Evolutionary conservation across 2,329 filamentous ascomycete genomes (phyloP).

Genomic region (Alternaria angustiovoidea): DNA sequence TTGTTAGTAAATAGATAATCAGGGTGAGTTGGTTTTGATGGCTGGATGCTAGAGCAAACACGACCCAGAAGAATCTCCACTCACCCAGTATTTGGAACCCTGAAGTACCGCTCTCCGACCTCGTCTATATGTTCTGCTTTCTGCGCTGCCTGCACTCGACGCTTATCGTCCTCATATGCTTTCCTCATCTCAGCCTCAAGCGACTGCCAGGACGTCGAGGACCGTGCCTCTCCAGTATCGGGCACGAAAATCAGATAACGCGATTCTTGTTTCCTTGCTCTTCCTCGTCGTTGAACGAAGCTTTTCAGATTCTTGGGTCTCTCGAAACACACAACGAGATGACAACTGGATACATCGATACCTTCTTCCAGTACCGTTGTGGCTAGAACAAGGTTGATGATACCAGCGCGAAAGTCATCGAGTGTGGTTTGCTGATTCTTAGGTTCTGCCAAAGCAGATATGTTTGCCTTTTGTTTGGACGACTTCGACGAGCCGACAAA

Average conservation of each 20-base stretch:
- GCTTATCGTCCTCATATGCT: constrained; percentile 71
- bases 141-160: constrained; percentile 58
- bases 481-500: constrained; percentile 63
- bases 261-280: constrained; percentile 66
- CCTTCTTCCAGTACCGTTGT: constrained; percentile 69
- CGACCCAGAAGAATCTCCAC: constrained; percentile 8
- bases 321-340: constrained; percentile 71
- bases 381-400: constrained; percentile 65
- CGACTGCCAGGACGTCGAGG: constrained; percentile 64
- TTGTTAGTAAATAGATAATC: not conserved
- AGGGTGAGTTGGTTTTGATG: not conserved
- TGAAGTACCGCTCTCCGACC: constrained; percentile 37
- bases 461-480: constrained; percentile 53
- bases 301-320: constrained; percentile 68
- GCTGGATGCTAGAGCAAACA: not conserved
- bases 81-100: constrained; percentile 39
- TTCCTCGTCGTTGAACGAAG: constrained; percentile 70
- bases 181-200: constrained; percentile 78
- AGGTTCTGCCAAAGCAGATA: constrained; percentile 60
- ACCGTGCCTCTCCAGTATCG: constrained; percentile 38
- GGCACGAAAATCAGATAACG: constrained; percentile 63
- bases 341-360: constrained; percentile 69
- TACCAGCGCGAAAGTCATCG: constrained; percentile 61
- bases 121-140: constrained; percentile 61
- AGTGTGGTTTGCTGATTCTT: constrained; percentile 61